Conservation (phyloP, 306 rosid species). For the Gleditsia sinensis region DNA sequence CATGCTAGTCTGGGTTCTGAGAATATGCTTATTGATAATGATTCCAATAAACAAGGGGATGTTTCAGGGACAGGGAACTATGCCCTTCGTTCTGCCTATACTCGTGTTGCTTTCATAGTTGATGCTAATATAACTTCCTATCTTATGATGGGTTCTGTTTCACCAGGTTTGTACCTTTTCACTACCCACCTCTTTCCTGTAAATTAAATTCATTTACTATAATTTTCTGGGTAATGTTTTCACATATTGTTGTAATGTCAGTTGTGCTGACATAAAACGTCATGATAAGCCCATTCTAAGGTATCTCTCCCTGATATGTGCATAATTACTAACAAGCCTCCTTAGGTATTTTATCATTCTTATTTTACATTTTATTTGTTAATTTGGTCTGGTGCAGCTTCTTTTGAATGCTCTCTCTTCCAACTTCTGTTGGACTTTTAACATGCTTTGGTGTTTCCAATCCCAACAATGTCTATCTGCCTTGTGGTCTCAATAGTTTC, state of each 20-base stretch:
- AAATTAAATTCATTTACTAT: too few relatives aligned
- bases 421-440: neutral
- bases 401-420: neutral
- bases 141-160: constrained; percentile 99
- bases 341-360: neutral
- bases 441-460: neutral
- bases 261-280: neutral
- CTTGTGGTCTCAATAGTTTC: neutral
- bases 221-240: neutral
- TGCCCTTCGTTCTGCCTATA: constrained; percentile 58
- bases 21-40: constrained; percentile 63
- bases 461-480: neutral
- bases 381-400: neutral
- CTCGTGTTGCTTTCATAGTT: constrained; percentile 93
- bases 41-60: constrained; percentile 64
- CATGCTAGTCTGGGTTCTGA: constrained; percentile 57
- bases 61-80: constrained; percentile 56
- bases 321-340: neutral
- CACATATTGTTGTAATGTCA: neutral
- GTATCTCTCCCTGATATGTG: neutral
- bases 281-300: neutral
- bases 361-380: constrained; percentile 14
- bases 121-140: constrained; percentile 98
- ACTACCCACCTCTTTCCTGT: too few relatives aligned
- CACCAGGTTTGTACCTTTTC: constrained; percentile 79